Conservation (phyloP, 257 asterid species). For the Phtheirospermum japonicum region DNA sequence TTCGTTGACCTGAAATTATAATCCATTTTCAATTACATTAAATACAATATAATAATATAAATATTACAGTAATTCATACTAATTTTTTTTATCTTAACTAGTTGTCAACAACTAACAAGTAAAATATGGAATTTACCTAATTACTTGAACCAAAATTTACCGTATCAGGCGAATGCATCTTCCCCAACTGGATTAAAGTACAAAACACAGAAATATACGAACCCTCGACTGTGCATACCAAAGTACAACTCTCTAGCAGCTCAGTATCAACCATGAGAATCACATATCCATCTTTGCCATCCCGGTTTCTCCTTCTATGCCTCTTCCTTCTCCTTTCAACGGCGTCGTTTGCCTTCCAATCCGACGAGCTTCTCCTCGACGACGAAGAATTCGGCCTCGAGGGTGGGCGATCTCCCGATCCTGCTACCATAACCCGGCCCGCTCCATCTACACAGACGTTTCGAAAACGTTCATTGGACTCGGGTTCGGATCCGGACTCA, state of each 20-base stretch:
- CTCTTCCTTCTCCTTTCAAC: slow-evolving; percentile 29
- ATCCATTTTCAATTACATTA: too few species aligned
- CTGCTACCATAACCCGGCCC: slow-evolving; percentile 32
- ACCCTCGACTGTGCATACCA: slow-evolving; percentile 10
- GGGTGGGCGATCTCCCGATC: slow-evolving; percentile 54
- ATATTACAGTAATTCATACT: too few species aligned
- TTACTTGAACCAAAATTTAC: too few species aligned
- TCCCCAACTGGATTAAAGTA: not conserved
- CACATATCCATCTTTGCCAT: slow-evolving; percentile 1
- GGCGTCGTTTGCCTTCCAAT: slow-evolving; percentile 57
- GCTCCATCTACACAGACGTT: slow-evolving; percentile 29
- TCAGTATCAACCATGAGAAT: slow-evolving; percentile 33
- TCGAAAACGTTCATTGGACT: slow-evolving; percentile 46
- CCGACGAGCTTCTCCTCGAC: slow-evolving; percentile 84
- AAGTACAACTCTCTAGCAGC: not conserved
- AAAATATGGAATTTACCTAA: too few species aligned
- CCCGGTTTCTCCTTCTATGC: slow-evolving; percentile 27
- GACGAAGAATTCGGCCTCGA: slow-evolving; percentile 89
- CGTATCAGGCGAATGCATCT: not conserved
- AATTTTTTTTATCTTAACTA: too few species aligned
- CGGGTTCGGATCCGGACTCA: slow-evolving; percentile 67
- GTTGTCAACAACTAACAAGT: too few species aligned
- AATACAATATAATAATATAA: too few species aligned
- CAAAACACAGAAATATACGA: not conserved
- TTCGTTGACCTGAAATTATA: too few species aligned